Evolutionary conservation across 129 eudicot genomes (phyloP), one percentile per base, ranked within the genome.

Genomic region (Daucus carota): DNA sequence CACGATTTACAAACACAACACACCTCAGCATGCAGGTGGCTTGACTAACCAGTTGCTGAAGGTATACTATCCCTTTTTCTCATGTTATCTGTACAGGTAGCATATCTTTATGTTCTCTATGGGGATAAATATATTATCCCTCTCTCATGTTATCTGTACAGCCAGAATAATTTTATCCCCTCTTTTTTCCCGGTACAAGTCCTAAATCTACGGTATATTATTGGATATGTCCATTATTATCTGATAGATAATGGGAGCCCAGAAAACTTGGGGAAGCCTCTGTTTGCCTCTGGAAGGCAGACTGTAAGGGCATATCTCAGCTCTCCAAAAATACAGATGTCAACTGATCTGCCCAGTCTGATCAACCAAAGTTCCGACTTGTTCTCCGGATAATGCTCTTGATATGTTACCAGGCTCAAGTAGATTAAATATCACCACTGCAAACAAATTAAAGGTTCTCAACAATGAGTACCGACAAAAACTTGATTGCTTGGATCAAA

Each of bases 351-450:
- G 82, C 43, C 98, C 97, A 1, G 89, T 81, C 77, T 87, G 96
- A 86, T 93, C 98, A 79, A 93, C 81, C 74, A 90, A 85, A 16
- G 85, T 91, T 63, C 98, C 98, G 76, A 93, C 96, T 78, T 85
- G 87, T 79, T 93, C 97, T 77, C 98, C 98, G 8, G 90, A 90
- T 74, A 93, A 79, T 38, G 97, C 98, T 85, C 96, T 88, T 65
- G 96, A 93, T 77, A 93, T 93, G 83, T 93, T 90, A 63, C 97
- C 96, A 28, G 97, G 96, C 86, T 93, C 98, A 31, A 85, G 97
- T 77, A 93, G 90, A 87, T 93, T 93, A 79, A 93, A 93, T 43
- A 93, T 74, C 63, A 86, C 98, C 80, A 93, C 98, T 93, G 86
- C 86, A 85, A 76, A 63, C 70, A 63, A 15, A 24, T 22, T 29